Conservation (phyloP, 495 filamentous ascomycete genomes). For the Aspergillus wentii region DNA sequence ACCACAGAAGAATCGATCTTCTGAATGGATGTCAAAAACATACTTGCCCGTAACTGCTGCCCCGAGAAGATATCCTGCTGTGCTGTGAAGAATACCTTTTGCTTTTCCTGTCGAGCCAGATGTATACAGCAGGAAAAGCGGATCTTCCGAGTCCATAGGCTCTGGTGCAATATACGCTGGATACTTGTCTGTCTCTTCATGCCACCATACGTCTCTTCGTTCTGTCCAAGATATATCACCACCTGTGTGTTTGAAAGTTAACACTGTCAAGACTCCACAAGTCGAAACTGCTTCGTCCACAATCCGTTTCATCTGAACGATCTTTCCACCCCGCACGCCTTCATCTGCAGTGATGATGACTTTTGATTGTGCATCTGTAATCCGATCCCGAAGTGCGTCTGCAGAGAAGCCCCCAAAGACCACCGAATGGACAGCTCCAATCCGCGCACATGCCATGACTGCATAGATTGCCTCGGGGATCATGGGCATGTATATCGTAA, state of each 20-base stretch:
- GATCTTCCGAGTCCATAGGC: slow-evolving; percentile 77
- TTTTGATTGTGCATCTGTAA: slow-evolving; percentile 62
- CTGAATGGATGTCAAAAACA: slow-evolving; percentile 82
- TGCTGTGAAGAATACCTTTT: slow-evolving; percentile 90
- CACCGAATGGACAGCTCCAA: slow-evolving; percentile 79
- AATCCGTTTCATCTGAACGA: slow-evolving; percentile 58
- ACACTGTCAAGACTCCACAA: neutral
- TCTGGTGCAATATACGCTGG: slow-evolving; percentile 75
- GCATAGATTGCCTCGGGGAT: slow-evolving; percentile 72
- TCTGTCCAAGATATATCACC: slow-evolving; percentile 61
- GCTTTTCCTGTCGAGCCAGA: slow-evolving; percentile 91
- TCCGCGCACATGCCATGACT: slow-evolving; percentile 64
- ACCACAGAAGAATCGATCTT: slow-evolving; percentile 79
- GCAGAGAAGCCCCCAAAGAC: slow-evolving; percentile 84
- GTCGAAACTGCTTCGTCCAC: slow-evolving; percentile 3
- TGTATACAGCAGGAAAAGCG: slow-evolving; percentile 85
- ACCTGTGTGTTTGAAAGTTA: neutral
- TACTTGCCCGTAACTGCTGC: slow-evolving; percentile 85
- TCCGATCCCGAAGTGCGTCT: slow-evolving; percentile 65
- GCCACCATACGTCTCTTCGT: slow-evolving; percentile 84
- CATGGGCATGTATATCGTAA: slow-evolving; percentile 87
- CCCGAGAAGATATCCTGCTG: slow-evolving; percentile 78
- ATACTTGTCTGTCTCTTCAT: slow-evolving; percentile 82
- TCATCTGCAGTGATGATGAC: slow-evolving; percentile 63
- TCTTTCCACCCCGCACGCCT: slow-evolving; percentile 47